Base-by-base conservation (phyloP, 306 rosid species). In the Morella rubra region DNA sequence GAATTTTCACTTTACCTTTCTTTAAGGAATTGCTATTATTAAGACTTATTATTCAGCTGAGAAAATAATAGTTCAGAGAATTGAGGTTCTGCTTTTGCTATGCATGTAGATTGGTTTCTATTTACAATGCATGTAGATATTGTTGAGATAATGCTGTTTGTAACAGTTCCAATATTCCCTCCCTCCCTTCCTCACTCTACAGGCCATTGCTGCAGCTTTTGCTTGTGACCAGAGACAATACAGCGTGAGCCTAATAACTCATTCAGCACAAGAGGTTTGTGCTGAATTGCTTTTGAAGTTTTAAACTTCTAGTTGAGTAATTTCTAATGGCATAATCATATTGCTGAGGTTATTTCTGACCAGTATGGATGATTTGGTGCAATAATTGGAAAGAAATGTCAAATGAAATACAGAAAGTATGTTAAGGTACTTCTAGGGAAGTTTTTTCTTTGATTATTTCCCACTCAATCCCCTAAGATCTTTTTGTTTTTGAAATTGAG, bases 121-220 rank as follows among this genome's bases (percentile, higher is more conserved):
- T 24, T 24, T 24, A 1, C 27, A 58, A 15, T 62, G 20, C 13
- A 16, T 40, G 5, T 64, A 11, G 47, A 41, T 40, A 40, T 56
- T 22, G 79, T 13, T 18, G 41, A 24, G 44, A 37, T 5, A 15
- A 20, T 65, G 53, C 69, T 66, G 14, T 67, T 13, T 7, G 44
- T 44, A 27, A 65, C 51, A 24, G 20, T 68, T 19, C 18, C 71
- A 27, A 27, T 50, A 74, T 22, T 19, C 59, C 4, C 13, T 62
- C 44, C 44, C 42, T 3, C 46, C 4, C 6, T 18, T 47, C 44
- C 74, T 50, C 64, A 37, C 14, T 81, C 77, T 80, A 59, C 87
- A 92, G 97, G 97, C 97, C 71, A 80, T 92, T 78, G 92, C 97
- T 15, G 86, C 88, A 53, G 90, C 93, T 64, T 90, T 89, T 80